A percentile compares a stretch with the other conserved stretches of the same genome.
phyloP scores from a whole-genome alignment of 2,329 filamentous ascomycete species.

The Colletotrichum viniferum region DNA sequence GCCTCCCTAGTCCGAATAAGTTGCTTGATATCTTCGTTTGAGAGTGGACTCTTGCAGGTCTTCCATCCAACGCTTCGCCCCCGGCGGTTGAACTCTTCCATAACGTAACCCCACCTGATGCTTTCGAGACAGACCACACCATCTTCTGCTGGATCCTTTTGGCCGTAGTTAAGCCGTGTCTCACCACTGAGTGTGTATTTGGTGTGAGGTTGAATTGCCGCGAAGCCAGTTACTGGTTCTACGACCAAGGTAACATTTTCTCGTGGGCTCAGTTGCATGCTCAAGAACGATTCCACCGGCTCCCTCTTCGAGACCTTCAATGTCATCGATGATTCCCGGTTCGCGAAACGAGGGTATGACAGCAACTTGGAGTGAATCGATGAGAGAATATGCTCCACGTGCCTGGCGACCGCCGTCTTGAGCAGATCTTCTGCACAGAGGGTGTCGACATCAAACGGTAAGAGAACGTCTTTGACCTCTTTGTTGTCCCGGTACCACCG shows the following conservation, averaged over 20 bases:
- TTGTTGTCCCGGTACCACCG: conserved; percentile 88
- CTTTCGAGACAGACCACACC: conserved; percentile 62
- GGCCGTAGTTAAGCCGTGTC: conserved; percentile 63
- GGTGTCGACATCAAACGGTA: conserved; percentile 68
- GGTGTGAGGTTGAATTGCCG: conserved; percentile 71
- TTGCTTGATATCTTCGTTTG: conserved; percentile 60
- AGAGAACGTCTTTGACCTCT: conserved; percentile 71
- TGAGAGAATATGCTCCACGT: conserved; percentile 74
- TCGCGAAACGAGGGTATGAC: conserved; percentile 64
- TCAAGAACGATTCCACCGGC: conserved; percentile 70
- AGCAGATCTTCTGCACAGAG: conserved; percentile 79
- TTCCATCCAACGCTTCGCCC: conserved; percentile 71
- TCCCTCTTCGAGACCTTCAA: conserved; percentile 63
- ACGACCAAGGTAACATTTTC: conserved; percentile 67
- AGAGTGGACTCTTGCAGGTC: conserved; percentile 51
- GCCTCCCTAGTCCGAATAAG: conserved; percentile 67
- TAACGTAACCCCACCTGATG: conserved; percentile 64
- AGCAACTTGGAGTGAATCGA: conserved; percentile 67
- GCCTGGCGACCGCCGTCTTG: conserved; percentile 74
- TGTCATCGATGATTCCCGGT: conserved; percentile 61
- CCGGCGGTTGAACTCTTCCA: conserved; percentile 64
- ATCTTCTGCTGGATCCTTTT: conserved; percentile 60
- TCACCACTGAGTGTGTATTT: conserved; percentile 63
- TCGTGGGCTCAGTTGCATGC: conserved; percentile 71
- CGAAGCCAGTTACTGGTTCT: conserved; percentile 79